Conservation (phyloP, 31 red algal species). For the Porphyra umbilicalis region DNA sequence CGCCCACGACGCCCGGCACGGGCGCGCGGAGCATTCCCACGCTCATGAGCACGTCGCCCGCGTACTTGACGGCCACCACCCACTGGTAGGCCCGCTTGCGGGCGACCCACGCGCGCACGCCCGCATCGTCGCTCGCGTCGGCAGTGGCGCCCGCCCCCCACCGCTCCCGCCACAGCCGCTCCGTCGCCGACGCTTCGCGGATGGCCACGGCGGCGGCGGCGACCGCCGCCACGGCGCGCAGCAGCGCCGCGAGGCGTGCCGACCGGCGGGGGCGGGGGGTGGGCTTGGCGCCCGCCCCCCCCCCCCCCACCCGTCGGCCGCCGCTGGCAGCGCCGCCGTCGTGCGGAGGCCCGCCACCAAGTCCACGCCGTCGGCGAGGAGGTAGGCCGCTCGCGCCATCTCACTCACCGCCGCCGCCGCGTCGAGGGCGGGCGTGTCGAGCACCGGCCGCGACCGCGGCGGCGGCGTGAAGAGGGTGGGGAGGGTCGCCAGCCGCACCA, state of each 20-base stretch:
- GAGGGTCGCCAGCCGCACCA: neutral
- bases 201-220: neutral
- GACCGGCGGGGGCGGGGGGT: neutral
- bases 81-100: neutral
- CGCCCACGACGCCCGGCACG: neutral
- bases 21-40: neutral
- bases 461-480: neutral
- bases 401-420: neutral
- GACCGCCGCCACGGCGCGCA: neutral
- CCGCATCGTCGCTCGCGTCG: neutral
- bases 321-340: neutral
- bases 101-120: neutral
- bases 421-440: neutral
- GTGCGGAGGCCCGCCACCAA: neutral
- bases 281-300: neutral
- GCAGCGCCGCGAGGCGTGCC: neutral
- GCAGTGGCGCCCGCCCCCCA: neutral
- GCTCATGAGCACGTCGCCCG: neutral
- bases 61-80: neutral
- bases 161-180: neutral
- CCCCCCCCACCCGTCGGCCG: neutral
- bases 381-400: neutral
- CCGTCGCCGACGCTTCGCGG: neutral
- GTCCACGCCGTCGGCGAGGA: neutral
- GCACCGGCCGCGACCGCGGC: neutral